These are phyloP conservation scores for Pugionium dolabratum DNA, from an alignment of 345 rosid genomes.

Conservation along the genomic window DNA sequence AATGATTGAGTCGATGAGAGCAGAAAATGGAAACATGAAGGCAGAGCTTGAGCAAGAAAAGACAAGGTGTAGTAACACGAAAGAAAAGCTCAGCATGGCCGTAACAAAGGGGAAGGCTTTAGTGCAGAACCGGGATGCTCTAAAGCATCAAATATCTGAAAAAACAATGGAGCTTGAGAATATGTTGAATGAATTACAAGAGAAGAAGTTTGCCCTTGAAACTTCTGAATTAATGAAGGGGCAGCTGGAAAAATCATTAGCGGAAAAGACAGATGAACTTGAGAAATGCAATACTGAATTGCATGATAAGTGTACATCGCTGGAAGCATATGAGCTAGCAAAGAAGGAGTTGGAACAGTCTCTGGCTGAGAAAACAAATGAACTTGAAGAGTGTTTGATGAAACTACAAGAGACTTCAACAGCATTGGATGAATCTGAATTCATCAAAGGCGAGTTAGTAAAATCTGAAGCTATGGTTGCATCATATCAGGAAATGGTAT, in stretches of 20 bases:
- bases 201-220: conserved; percentile 59
- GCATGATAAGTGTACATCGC: conserved; percentile 31
- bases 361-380: conserved; percentile 40
- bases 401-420: conserved; percentile 40
- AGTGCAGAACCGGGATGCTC: conserved; percentile 86
- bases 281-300: conserved; percentile 67
- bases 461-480: conserved; percentile 55
- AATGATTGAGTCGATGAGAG: conserved; percentile 42
- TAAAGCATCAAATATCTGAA: conserved; percentile 73
- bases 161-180: conserved; percentile 73
- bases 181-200: conserved; percentile 60
- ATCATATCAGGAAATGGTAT: conserved; percentile 64
- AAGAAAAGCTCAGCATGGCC: conserved; percentile 95
- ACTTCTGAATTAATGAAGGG: conserved; percentile 52
- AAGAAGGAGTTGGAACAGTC: conserved; percentile 39
- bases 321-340: conserved; percentile 31
- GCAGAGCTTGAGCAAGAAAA: conserved; percentile 81
- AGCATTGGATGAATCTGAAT: conserved; percentile 37
- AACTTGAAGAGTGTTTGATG: conserved; percentile 39
- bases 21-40: conserved; percentile 57
- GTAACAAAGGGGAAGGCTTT: conserved; percentile 93
- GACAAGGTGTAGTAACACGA: conserved; percentile 68
- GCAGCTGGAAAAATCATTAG: conserved; percentile 38
- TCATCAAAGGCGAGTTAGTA: conserved; percentile 49
- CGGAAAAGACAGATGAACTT: conserved; percentile 40